Percentiles rank a stretch among this genome's conserved stretches.
phyloP scores from a whole-genome alignment of 2,329 filamentous ascomycete species.

The Aspergillus candidus region DNA sequence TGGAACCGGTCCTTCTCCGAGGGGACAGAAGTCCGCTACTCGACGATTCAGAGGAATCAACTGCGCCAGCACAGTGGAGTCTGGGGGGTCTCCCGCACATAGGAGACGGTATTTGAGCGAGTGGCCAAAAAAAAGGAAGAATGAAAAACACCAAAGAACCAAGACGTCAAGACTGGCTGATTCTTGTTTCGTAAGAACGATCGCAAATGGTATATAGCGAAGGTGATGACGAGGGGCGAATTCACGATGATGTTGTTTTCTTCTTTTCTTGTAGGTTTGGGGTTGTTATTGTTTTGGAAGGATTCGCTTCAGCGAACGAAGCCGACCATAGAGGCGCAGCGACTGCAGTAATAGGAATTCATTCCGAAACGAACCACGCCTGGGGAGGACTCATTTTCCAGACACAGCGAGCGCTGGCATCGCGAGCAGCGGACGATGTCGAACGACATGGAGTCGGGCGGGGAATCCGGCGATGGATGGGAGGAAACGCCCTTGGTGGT shows the following conservation, averaged over 20 bases:
- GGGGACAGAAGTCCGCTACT: neutral
- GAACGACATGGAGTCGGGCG: constrained; percentile 21
- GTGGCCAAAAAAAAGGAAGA: neutral
- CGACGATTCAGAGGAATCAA: constrained; percentile 1
- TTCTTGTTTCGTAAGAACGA: too few species aligned
- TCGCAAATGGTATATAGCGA: neutral
- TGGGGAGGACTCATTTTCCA: constrained; percentile 31
- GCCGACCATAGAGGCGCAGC: constrained; percentile 41
- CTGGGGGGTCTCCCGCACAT: constrained; percentile 1
- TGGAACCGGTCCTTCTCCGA: too few species aligned
- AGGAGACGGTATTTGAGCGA: constrained; percentile 2
- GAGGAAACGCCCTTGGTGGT: constrained; percentile 18
- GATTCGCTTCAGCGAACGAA: constrained; percentile 31
- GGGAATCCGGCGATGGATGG: constrained; percentile 19
- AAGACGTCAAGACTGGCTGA: too few species aligned
- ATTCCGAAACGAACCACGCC: constrained; percentile 43
- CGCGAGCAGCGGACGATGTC: constrained; percentile 45
- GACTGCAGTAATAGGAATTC: constrained; percentile 46
- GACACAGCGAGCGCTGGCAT: constrained; percentile 42
- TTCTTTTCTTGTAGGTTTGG: neutral
- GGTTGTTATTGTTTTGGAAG: constrained; percentile 1
- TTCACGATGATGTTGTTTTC: constrained; percentile 1
- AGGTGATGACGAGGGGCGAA: neutral
- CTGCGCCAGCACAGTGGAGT: constrained; percentile 7
- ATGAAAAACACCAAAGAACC: neutral